Evolutionary conservation across 495 filamentous ascomycete genomes (phyloP).

Genomic region (Geoglossum glabrum): DNA sequence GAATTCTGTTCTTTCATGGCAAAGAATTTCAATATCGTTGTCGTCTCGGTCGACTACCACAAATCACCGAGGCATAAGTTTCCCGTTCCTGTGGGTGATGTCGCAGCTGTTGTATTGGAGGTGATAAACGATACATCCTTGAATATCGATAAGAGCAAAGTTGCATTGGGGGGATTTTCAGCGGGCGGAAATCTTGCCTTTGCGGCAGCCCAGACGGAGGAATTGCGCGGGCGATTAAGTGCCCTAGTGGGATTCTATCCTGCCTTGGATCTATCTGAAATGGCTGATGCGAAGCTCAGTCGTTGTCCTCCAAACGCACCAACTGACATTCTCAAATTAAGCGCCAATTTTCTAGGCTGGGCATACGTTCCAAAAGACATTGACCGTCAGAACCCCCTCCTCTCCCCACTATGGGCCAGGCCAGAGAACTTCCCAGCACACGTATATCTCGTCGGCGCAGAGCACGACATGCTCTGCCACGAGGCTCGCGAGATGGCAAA

Average conservation of each 20-base stretch:
- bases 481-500: neutral
- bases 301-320: neutral
- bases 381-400: neutral
- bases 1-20: neutral
- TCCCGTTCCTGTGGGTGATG: neutral
- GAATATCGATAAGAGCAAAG: neutral
- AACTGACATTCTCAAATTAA: neutral
- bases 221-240: neutral
- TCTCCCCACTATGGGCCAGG: neutral
- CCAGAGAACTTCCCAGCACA: neutral
- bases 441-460: neutral
- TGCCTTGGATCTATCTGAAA: neutral
- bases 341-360: neutral
- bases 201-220: neutral
- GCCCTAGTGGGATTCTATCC: neutral
- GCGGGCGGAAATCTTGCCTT: neutral
- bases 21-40: neutral
- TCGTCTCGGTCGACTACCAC: neutral
- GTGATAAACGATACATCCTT: neutral
- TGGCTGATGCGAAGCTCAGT: neutral
- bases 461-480: neutral
- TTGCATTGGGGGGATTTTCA: neutral
- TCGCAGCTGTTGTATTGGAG: neutral
- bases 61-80: neutral
- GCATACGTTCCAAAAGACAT: neutral